phyloP scores from a whole-genome alignment of 2,329 filamentous ascomycete genomes.

The Waltergamsia citrina region DNA sequence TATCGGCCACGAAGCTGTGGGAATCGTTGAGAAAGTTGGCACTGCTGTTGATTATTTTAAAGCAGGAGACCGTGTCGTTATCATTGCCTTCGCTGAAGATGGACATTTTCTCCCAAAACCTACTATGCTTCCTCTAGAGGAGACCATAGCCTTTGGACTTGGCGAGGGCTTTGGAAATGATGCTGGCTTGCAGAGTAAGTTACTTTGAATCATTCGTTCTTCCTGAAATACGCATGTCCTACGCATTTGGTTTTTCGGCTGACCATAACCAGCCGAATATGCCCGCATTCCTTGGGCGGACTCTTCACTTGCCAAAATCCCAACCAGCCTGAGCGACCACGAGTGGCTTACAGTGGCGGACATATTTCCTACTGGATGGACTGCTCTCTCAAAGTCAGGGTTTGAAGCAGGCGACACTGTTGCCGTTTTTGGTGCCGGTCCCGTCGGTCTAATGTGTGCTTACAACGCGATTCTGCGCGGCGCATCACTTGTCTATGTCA shows the following conservation, averaged over 20 bases:
- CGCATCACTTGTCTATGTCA: constrained; percentile 49
- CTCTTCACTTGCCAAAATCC: constrained; percentile 31
- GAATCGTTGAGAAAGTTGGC: constrained; percentile 24
- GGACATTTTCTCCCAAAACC: constrained; percentile 11
- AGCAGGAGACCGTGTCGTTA: constrained; percentile 28
- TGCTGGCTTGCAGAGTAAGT: constrained; percentile 6
- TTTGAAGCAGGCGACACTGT: constrained; percentile 52
- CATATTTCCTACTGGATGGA: constrained; percentile 32
- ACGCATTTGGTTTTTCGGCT: too few relatives aligned
- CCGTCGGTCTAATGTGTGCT: constrained; percentile 56
- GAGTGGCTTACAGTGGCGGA: constrained; percentile 3
- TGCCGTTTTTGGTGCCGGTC: constrained; percentile 54
- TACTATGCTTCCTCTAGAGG: constrained; percentile 1
- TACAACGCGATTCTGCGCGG: constrained; percentile 53
- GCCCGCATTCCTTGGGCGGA: constrained; percentile 38
- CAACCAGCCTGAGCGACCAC: constrained; percentile 6
- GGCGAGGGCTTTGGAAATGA: constrained; percentile 2
- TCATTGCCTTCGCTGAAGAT: constrained; percentile 6
- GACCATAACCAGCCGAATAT: too few relatives aligned
- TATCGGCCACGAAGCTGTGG: constrained; percentile 31
- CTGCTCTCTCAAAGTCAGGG: constrained; percentile 44
- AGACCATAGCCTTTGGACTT: too few relatives aligned
- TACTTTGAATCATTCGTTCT: neutral
- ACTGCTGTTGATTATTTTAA: constrained; percentile 19
- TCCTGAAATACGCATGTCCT: neutral